These are phyloP conservation scores for Elymus sibiricus DNA, from an alignment of 176 grass and related monocot genomes.

Conservation along the genomic window DNA sequence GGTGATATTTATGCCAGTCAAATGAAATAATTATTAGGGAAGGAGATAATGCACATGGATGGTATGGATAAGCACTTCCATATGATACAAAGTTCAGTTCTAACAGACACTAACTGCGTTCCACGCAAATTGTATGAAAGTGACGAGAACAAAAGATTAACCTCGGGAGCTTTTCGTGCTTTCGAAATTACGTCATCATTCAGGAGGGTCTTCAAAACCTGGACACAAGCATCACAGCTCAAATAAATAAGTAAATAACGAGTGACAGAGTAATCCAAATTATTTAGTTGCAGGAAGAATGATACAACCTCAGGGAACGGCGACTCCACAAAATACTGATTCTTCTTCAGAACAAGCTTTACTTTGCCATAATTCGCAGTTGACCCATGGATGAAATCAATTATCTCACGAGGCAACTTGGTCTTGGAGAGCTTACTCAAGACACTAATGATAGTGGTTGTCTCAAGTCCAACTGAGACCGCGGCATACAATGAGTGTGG, in stretches of 20 bases:
- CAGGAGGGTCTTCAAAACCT: slow-evolving; percentile 85
- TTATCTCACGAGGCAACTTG: slow-evolving; percentile 82
- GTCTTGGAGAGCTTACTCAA: slow-evolving; percentile 90
- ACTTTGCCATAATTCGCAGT: slow-evolving; percentile 99
- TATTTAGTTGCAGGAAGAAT: slow-evolving; percentile 28
- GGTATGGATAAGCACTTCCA: not conserved
- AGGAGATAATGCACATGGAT: not conserved
- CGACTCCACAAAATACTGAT: slow-evolving; percentile 90
- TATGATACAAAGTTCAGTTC: slow-evolving; percentile 14
- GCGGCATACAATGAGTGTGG: slow-evolving; percentile 93
- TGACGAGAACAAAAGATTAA: slow-evolving; percentile 21
- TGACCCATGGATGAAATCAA: slow-evolving; percentile 93
- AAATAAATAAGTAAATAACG: slow-evolving; percentile 1
- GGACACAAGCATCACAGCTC: slow-evolving; percentile 1
- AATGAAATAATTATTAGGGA: not conserved
- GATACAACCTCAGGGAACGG: slow-evolving; percentile 83
- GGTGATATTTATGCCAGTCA: not conserved
- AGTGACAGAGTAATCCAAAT: not conserved
- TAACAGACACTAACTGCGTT: not conserved
- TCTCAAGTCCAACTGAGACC: slow-evolving; percentile 94
- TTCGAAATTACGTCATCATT: slow-evolving; percentile 65
- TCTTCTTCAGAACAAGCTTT: slow-evolving; percentile 98
- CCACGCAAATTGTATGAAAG: not conserved
- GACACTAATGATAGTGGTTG: slow-evolving; percentile 83
- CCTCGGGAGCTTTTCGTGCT: slow-evolving; percentile 62